phyloP scores from a whole-genome alignment of 1,139 yeast species.

The Lodderomyces parapsilosis region DNA sequence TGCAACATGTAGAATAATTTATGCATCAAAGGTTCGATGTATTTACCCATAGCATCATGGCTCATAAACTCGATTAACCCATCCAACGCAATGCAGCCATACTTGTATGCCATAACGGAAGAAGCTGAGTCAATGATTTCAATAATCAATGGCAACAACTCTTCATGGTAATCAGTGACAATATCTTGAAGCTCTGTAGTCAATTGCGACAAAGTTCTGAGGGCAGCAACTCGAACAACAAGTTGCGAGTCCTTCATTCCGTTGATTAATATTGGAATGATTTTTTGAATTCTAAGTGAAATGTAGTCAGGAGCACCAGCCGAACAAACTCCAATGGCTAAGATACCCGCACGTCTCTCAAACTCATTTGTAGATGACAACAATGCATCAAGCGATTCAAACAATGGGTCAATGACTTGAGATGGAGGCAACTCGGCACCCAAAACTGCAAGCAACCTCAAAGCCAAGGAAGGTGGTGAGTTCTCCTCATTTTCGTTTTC shows the following conservation, averaged over 20 bases:
- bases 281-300: slow-evolving; percentile 68
- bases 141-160: slow-evolving; percentile 82
- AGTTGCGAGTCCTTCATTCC: slow-evolving; percentile 81
- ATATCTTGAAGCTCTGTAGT: slow-evolving; percentile 83
- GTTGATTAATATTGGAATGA: slow-evolving; percentile 67
- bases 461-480: slow-evolving; percentile 73
- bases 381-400: slow-evolving; percentile 65
- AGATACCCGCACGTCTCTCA: slow-evolving; percentile 85
- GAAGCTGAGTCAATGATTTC: slow-evolving; percentile 84
- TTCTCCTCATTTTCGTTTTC: slow-evolving; percentile 92
- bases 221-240: slow-evolving; percentile 81
- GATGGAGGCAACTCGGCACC: slow-evolving; percentile 88
- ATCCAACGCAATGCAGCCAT: slow-evolving; percentile 89
- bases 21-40: slow-evolving; percentile 87
- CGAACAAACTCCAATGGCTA: slow-evolving; percentile 79
- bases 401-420: slow-evolving; percentile 80
- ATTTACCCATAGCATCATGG: slow-evolving; percentile 77
- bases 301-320: slow-evolving; percentile 94
- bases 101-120: slow-evolving; percentile 80
- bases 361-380: slow-evolving; percentile 62
- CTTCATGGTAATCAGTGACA: slow-evolving; percentile 79
- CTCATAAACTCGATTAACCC: slow-evolving; percentile 90
- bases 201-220: slow-evolving; percentile 75
- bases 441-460: slow-evolving; percentile 76
- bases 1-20: slow-evolving; percentile 82